Conservation (phyloP, 768 basidiomycete genomes). For the Calocybe indica region DNA sequence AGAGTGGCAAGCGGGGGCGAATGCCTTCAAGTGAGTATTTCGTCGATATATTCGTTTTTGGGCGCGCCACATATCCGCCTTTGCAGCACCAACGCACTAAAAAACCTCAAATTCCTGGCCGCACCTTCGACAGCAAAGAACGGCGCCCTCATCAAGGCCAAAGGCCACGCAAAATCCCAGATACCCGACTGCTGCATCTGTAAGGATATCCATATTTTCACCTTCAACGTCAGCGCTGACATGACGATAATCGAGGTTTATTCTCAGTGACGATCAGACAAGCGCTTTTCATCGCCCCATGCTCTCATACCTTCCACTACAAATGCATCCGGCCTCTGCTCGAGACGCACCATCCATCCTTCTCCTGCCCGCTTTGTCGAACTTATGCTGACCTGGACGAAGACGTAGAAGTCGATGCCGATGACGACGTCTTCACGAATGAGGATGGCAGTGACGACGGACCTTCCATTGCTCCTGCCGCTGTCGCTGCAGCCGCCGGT, state of each 20-base stretch:
- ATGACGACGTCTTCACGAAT: constrained; percentile 19
- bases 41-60: constrained; percentile 3
- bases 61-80: constrained; percentile 3
- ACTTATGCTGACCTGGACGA: constrained; percentile 95
- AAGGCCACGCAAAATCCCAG: constrained; percentile 23
- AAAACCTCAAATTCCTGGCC: constrained; percentile 63
- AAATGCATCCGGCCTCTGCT: constrained; percentile 94
- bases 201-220: constrained; percentile 27
- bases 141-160: constrained; percentile 6
- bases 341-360: constrained; percentile 84
- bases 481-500: background rate
- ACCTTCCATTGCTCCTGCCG: constrained; percentile 1
- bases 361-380: constrained; percentile 92
- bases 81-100: constrained; percentile 58
- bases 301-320: constrained; percentile 94
- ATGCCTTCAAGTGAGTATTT: constrained; percentile 78
- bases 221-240: constrained; percentile 4
- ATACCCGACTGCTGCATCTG: constrained; percentile 94
- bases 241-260: constrained; percentile 27
- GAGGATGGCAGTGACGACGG: constrained; percentile 11
- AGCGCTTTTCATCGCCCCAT: constrained; percentile 95
- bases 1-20: constrained; percentile 85
- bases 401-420: constrained; percentile 67
- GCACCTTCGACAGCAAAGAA: constrained; percentile 15
- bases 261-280: constrained; percentile 93